Conservation (phyloP, 192 early-diverging fungal genomes). For the Coemansia sp. region DNA sequence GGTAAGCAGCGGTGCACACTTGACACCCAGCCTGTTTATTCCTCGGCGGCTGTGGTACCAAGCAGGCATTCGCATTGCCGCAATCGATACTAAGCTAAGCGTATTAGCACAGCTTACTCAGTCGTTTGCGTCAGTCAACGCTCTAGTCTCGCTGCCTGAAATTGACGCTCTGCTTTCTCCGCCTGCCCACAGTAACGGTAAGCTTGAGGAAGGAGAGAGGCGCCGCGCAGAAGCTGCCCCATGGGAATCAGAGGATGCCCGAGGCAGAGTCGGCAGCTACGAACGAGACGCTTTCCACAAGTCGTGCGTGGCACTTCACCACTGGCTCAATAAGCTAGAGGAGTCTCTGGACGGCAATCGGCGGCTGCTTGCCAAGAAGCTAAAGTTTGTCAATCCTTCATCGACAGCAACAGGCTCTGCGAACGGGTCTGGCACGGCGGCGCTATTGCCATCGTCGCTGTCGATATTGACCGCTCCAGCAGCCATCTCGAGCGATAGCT, state of each 20-base stretch:
- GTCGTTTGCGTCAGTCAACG: slow-evolving; percentile 34
- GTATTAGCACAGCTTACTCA: slow-evolving; percentile 48
- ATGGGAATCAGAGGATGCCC: slow-evolving; percentile 42
- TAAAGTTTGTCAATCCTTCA: slow-evolving; percentile 40
- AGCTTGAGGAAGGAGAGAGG: slow-evolving; percentile 6
- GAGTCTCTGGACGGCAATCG: slow-evolving; percentile 45
- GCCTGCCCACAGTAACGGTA: slow-evolving; percentile 8
- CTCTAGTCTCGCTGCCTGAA: slow-evolving; percentile 31
- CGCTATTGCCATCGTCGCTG: slow-evolving; percentile 3
- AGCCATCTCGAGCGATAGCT: slow-evolving; percentile 31
- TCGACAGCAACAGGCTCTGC: background rate
- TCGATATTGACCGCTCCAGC: slow-evolving; percentile 13
- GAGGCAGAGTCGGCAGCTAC: slow-evolving; percentile 6
- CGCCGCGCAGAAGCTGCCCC: slow-evolving; percentile 32
- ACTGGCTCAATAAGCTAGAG: slow-evolving; percentile 52
- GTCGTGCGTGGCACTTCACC: slow-evolving; percentile 48
- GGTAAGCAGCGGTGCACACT: slow-evolving; percentile 40
- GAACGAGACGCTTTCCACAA: slow-evolving; percentile 45
- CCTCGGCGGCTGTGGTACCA: slow-evolving; percentile 55
- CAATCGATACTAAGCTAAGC: slow-evolving; percentile 50
- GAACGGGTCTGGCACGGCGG: background rate
- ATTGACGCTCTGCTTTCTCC: slow-evolving; percentile 21
- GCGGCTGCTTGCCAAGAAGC: slow-evolving; percentile 43
- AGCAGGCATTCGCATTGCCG: slow-evolving; percentile 47
- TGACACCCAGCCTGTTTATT: slow-evolving; percentile 48